Conservation (phyloP, 257 asterid genomes). For the Oldenlandia corymbosa region DNA sequence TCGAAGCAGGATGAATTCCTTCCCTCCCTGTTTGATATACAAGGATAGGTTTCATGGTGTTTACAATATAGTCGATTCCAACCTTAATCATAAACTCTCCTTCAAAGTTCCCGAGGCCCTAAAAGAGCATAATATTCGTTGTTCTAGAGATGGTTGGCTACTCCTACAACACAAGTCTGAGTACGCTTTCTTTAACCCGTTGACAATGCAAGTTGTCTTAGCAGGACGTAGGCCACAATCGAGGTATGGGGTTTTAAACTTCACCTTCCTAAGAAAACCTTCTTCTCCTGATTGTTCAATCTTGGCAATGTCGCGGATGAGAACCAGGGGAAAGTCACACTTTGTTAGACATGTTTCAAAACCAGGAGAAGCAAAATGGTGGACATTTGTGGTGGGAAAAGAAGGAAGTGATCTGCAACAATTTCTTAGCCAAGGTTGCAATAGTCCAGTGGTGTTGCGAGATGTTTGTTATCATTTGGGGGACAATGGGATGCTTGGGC, state of each 20-base stretch:
- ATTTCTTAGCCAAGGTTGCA: neutral
- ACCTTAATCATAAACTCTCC: neutral
- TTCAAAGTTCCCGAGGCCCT: neutral
- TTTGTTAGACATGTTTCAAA: neutral
- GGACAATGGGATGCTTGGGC: neutral
- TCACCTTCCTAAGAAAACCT: neutral
- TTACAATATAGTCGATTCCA: neutral
- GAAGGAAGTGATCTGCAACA: neutral
- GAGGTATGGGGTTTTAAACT: neutral
- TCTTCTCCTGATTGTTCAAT: neutral
- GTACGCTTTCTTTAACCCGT: neutral
- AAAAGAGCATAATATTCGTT: neutral
- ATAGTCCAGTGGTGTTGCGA: neutral
- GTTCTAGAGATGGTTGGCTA: constrained; percentile 1
- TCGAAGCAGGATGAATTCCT: neutral
- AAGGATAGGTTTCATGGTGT: neutral
- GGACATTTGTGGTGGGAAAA: neutral
- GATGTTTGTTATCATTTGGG: neutral
- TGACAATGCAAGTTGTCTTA: neutral
- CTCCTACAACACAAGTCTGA: neutral
- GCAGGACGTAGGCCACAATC: neutral
- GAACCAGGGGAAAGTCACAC: no score
- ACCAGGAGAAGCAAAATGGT: neutral
- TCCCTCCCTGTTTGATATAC: neutral
- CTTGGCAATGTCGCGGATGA: no score